Base-by-base conservation (phyloP, 2,329 filamentous ascomycete genomes). In the Sordariomycetes sp. region DNA sequence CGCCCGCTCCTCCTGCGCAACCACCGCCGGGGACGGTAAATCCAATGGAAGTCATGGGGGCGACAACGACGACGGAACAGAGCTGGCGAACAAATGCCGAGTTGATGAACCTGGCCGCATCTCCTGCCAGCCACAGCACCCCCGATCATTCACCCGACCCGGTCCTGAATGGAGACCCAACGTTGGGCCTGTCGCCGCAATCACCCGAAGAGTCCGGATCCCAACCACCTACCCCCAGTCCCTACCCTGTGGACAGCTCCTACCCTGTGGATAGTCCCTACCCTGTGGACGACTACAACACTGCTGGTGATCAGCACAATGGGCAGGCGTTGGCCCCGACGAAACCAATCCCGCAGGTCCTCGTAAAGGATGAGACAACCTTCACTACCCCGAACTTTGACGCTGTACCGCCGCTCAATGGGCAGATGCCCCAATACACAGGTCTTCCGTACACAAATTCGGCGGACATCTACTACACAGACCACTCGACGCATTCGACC, bases 31-130 rank as follows among this genome's bases (percentile, higher is more conserved):
- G 75, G 37, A 80, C 77, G 3, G 77, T 78, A 11, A 80, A 80
- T 48, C 78, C 78, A 0, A 79, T 79, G 74, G 76, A 79, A 54
- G 75, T 81, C 34, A 80, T 79, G 78, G 75, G 72, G 5, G 68
- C 72, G 3, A 69, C 68, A 18, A 72, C 71, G 3, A 65, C 73
- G 59, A 67, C 67, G 8, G 72, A 74, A 59, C 58, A 59, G 58
- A 50, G 43, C 3, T 59, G 58, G 58, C 54, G 50, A 32, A 59
- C 28, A 24, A 57, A 59, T 20, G 53, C 53, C 11, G 54, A 59
- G 54, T 32, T 59, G 7, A 53, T 56, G 58, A 54, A 51, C 46
- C 48, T 46, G 54, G 53, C 51, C 25, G 35, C 46, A 50, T 52
- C 50, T 28, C 53, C 34, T 32, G 24, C 43, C 22, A 56, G 46